Conservation (phyloP, 106 monocot species). For the Apostasia ramifera region DNA sequence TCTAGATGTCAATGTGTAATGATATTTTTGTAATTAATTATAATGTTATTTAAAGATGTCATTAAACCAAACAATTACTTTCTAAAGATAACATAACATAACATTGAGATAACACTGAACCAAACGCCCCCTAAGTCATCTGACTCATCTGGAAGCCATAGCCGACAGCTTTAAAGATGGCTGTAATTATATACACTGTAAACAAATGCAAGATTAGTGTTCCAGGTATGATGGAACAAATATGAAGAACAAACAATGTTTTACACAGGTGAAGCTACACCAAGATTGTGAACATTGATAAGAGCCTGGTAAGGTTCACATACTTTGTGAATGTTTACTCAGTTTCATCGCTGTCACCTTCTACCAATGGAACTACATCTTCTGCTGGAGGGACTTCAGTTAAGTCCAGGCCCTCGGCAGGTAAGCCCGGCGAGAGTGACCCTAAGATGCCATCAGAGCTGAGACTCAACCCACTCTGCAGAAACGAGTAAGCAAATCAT, state of each 20-base stretch:
- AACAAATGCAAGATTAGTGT: too few species aligned
- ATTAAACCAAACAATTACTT: too few species aligned
- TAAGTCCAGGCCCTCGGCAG: slow-evolving; percentile 47
- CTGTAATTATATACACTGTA: too few species aligned
- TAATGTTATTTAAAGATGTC: too few species aligned
- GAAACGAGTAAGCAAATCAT: background rate
- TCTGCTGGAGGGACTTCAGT: slow-evolving; percentile 40
- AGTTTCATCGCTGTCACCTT: slow-evolving; percentile 7
- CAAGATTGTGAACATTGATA: background rate
- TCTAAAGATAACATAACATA: too few species aligned
- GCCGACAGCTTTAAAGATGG: too few species aligned
- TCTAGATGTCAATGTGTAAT: too few species aligned
- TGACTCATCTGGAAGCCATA: too few species aligned
- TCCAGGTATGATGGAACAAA: too few species aligned
- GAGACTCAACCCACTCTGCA: slow-evolving; percentile 85
- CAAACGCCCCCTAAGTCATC: too few species aligned
- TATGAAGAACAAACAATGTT: background rate
- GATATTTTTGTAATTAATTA: too few species aligned
- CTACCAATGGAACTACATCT: slow-evolving; percentile 13
- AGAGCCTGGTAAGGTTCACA: background rate
- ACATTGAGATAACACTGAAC: too few species aligned
- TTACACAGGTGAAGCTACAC: background rate
- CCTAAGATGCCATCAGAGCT: slow-evolving; percentile 83
- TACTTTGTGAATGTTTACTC: slow-evolving; percentile 2
- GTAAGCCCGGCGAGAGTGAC: slow-evolving; percentile 53